Evolutionary conservation across 2,329 filamentous ascomycete species (phyloP), one percentile per base, ranked within the genome.

Genomic region (Colletotrichum spinosum): DNA sequence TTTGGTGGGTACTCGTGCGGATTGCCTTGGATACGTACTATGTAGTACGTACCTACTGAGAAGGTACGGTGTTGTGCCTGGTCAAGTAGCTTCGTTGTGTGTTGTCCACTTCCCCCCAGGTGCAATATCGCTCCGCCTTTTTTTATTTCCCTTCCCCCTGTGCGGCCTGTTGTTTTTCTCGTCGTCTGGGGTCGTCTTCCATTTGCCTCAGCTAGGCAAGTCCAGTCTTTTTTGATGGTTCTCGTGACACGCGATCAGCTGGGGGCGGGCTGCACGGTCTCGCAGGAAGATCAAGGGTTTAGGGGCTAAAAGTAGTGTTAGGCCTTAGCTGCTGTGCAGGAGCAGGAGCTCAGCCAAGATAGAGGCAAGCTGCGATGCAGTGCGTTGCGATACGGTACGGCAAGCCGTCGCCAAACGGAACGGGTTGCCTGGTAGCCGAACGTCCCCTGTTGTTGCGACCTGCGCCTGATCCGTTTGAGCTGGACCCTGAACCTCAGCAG

Each of bases 211-310:
- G 25, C 25, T 25, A 25, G 42, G 42, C 42, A 44, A 44, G 42
- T 44, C 15, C 25, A 25, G 25, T 25, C 25, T 25, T 25, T 25
- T 44, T 44, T 42, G 46, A 42, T 56, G 35, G 46, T 45, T 62
- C 59, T 56, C 46, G 57, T 63, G 58, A 66, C 62, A 66, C 45
- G 52, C 63, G 63, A 66, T 63, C 58, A 57, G 41, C 52, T 39
- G 39, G 60, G 56, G 53, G 35, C 38, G 55, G 55, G 38, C 35
- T 33, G 59, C 45, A 55, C n/a, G 25, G 25, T 25, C 25, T 12
- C 7, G 12, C 34, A 17, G 33, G 58, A 17, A 61, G 60, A 63
- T 63, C 60, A 52, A 52, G 54, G 60, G 55, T 33, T 33, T 50
- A 49, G 39, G 45, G 52, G 33, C 25, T 25, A 25, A 25, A 25